Evolutionary conservation across 108 stramenopile species (phyloP).

Genomic region (Fistulifera pelliculosa): DNA sequence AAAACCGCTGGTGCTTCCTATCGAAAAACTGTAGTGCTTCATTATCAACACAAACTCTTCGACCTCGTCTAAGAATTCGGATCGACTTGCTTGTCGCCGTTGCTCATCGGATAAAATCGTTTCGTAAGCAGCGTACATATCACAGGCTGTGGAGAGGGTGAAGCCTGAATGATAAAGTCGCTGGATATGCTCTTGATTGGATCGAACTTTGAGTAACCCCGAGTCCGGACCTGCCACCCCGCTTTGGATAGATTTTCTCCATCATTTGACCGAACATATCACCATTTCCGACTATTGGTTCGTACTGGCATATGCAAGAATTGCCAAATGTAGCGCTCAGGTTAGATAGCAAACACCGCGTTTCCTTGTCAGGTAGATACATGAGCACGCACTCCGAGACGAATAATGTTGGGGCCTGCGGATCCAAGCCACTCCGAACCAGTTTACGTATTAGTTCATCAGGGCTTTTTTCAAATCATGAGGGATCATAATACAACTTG

Average conservation of each 20-base stretch:
- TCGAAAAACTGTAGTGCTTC: constrained; percentile 68
- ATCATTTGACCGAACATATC: constrained; percentile 72
- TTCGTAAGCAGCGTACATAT: constrained; percentile 78
- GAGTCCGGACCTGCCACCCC: constrained; percentile 33
- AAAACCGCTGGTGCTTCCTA: constrained; percentile 15
- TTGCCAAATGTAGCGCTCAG: constrained; percentile 9
- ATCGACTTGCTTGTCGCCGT: constrained; percentile 42
- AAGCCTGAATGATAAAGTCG: constrained; percentile 39
- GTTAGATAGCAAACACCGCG: constrained; percentile 21
- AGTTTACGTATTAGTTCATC: constrained; percentile 36
- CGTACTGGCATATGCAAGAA: constrained; percentile 35
- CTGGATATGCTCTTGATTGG: constrained; percentile 44
- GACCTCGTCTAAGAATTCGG: constrained; percentile 81
- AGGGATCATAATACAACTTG: constrained; percentile 7
- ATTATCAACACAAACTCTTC: constrained; percentile 81
- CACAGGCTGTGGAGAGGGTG: constrained; percentile 48
- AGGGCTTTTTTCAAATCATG: constrained; percentile 38
- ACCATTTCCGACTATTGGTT: constrained; percentile 50
- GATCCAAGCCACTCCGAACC: constrained; percentile 19
- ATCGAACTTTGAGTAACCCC: constrained; percentile 43
- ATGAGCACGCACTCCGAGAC: constrained; percentile 74
- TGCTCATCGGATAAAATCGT: constrained; percentile 45
- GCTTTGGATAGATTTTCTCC: constrained; percentile 58
- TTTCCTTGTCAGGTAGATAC: constrained; percentile 54
- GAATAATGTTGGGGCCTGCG: constrained; percentile 49